These are phyloP conservation scores for Aleurites moluccanus DNA, from an alignment of 441 rosid genomes.

Conservation along the genomic window DNA sequence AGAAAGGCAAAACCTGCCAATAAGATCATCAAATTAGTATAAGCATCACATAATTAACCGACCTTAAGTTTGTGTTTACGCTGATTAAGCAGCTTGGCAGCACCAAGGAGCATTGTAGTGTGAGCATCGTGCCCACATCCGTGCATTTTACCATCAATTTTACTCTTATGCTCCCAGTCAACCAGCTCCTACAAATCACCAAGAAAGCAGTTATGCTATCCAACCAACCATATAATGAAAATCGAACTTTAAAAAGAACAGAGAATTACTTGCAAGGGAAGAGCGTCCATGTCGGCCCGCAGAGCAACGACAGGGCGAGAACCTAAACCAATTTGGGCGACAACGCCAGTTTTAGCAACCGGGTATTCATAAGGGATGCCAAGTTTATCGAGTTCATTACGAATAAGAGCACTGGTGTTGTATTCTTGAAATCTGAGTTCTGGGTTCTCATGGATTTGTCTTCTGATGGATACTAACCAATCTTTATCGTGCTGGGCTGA, in stretches of 20 bases:
- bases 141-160: conserved; percentile 72
- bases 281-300: conserved; percentile 86
- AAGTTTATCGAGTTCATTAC: conserved; percentile 56
- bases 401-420: conserved; percentile 74
- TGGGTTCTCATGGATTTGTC: conserved; percentile 79
- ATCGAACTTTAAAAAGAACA: neutral
- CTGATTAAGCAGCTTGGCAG: conserved; percentile 76
- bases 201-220: neutral
- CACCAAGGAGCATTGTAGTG: conserved; percentile 84
- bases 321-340: conserved; percentile 72
- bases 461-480: conserved; percentile 64
- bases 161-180: conserved; percentile 84
- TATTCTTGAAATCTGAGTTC: conserved; percentile 68
- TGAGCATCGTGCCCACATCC: conserved; percentile 83
- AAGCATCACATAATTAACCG: conserved; percentile 14
- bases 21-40: neutral
- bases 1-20: neutral
- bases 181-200: conserved; percentile 56
- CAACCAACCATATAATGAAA: neutral
- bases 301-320: conserved; percentile 65
- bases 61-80: conserved; percentile 63
- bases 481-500: conserved; percentile 49
- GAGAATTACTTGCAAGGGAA: conserved; percentile 53
- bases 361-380: conserved; percentile 62
- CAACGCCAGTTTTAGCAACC: conserved; percentile 68